These are phyloP conservation scores for Ceratocystis ficicola DNA, from an alignment of 2,329 filamentous ascomycete species.

Conservation along the genomic window DNA sequence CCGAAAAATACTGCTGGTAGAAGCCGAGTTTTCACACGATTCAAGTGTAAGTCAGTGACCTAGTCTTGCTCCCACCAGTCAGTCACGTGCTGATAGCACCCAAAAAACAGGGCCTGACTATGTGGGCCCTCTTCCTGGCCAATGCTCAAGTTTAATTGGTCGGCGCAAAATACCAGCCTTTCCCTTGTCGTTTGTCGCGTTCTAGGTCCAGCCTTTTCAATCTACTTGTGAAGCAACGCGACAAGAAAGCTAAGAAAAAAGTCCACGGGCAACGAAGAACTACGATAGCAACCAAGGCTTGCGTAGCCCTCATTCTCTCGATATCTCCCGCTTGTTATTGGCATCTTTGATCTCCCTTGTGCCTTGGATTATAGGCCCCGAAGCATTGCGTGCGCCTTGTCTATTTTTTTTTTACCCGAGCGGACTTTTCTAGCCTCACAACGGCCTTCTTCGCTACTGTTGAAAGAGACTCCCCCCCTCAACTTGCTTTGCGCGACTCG, in stretches of 20 bases:
- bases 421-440: not conserved
- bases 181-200: conserved; percentile 20
- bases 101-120: not conserved
- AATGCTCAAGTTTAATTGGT: conserved; percentile 18
- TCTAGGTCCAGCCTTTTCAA: conserved; percentile 16
- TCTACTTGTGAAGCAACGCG: conserved; percentile 14
- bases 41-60: too few relatives aligned
- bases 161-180: conserved; percentile 21
- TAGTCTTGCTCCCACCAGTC: not conserved
- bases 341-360: not conserved
- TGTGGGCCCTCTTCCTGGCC: conserved; percentile 5
- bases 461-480: not conserved
- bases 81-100: conserved; percentile 13
- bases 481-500: not conserved
- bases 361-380: not conserved
- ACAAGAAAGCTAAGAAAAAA: conserved; percentile 9
- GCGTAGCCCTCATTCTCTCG: not conserved
- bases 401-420: not conserved
- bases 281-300: conserved; percentile 1
- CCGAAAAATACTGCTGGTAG: too few relatives aligned
- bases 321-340: not conserved
- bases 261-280: not conserved
- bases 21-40: too few relatives aligned
- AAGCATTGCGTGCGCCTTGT: not conserved
- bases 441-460: not conserved